Evolutionary conservation across 352 stramenopile genomes (phyloP), one percentile per base, ranked within the genome.

Genomic region (Thalassiosira exigua): DNA sequence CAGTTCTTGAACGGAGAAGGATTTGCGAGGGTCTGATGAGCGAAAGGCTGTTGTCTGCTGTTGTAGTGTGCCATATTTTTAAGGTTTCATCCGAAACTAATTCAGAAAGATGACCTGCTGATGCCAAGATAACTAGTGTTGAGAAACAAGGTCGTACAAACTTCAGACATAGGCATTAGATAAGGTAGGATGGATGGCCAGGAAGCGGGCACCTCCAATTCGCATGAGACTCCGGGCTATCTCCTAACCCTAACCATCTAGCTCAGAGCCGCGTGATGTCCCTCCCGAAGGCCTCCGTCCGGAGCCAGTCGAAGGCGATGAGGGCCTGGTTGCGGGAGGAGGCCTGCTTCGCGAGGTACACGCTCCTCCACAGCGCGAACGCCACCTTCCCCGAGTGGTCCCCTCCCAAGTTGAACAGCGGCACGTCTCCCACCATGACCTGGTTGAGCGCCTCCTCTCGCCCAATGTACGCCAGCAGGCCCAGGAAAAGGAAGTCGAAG

Each of bases 331-430:
- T 95, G 39, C 88, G 78, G 39, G 86, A 88, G 3, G 86, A 88
- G 27, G 94, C 93, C 71, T 96, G 92, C 61, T 96, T 96, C 30
- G 89, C 89, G n/a, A 95, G 62, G 74, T 96, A 96, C 14, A 96
- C 89, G 32, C 61, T 89, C 42, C 90, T 71, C 92, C 92, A 96
- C 4, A 96, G 67, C 4, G 91, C 65, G 73, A 94, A 96, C 44
- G 77, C 80, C 62, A 89, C 68, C 41, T 68, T 88, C 14, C 87
- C 87, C 26, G 72, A 77, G 30, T 90, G 86, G 11, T 48, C 39
- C 11, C 39, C 39, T 11, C n/a, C 39, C 39, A 17, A 17, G 50
- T 77, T 83, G n/a, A 91, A 85, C 12, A 92, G 21, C 21, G 79
- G 80, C 17, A 90, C 58, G 61, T 92, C 74, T 9, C 87, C 87